Base-by-base conservation (phyloP, 2,329 filamentous ascomycete genomes). In the Didymella exigua region DNA sequence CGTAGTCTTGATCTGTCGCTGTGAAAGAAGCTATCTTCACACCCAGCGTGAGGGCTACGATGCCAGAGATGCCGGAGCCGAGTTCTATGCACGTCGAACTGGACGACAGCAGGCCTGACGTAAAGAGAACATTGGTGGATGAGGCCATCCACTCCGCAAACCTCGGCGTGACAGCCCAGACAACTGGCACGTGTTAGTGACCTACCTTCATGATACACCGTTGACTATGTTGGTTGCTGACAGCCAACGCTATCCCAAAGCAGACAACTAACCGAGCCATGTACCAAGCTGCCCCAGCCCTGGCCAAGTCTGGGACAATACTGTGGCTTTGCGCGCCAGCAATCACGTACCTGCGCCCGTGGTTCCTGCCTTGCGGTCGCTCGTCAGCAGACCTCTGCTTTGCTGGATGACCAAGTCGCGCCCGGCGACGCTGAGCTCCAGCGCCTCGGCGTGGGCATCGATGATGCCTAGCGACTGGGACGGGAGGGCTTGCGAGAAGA, bases 81-180 rank as follows among this genome's bases (percentile, higher is more conserved):
- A 99, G 84, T 70, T 98, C 95, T 50, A 96, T 79, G 18, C 93
- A 79, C 5, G 79, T 79, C 5, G 89, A 86, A 2, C 78, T 64
- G 0, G 78, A 56, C 21, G 78, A 74, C 7, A 93, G 79, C 45
- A 88, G 67, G 40, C 76, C 77, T 51, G 76, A 66, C 31, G 76
- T 72, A 76, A 87, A 86, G 42, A 97, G 81, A 0, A 85, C 73
- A 71, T 91, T 92, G 26, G 75, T 69, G 2, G 82, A 74, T 3
- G 82, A 81, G 29, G 86, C 81, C 40, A 98, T 82, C 91, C 91
- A 98, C 61, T 85, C 79, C 19, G 93, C 90, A 69, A 98, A 87
- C 38, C 86, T 79, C 8, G 93, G 91, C 0, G 91, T 93, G 63
- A 96, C 89, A 75, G 90, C 92, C 95, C 95, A 99, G 8, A 98